Conservation (phyloP, 192 early-diverging fungal species). For the Backusella tuberculispora region DNA sequence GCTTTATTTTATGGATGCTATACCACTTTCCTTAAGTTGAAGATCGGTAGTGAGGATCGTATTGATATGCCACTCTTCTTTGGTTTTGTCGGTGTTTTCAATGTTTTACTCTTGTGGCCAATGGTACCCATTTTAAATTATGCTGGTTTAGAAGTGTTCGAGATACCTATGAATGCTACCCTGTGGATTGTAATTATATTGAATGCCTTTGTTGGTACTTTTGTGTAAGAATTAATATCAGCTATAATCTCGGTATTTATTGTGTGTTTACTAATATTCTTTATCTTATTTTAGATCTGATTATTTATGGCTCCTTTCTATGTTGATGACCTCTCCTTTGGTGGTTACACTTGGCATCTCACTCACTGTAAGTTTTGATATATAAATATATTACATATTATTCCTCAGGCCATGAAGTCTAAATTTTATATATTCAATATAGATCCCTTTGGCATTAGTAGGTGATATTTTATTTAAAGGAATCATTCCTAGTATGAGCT, state of each 20-base stretch:
- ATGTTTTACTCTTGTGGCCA: conserved; percentile 71
- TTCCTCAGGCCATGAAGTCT: not conserved
- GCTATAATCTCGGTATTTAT: not conserved
- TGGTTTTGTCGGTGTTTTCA: conserved; percentile 77
- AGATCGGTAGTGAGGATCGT: conserved; percentile 67
- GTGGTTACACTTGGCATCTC: conserved; percentile 79
- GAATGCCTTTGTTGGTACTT: conserved; percentile 79
- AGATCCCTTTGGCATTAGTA: conserved; percentile 65
- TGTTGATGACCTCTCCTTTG: conserved; percentile 83
- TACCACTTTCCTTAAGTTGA: conserved; percentile 72
- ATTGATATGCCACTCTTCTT: conserved; percentile 78
- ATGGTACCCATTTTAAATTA: conserved; percentile 62
- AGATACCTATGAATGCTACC: conserved; percentile 54
- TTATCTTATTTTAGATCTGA: conserved; percentile 58
- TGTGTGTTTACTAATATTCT: not conserved
- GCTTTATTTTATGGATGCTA: conserved; percentile 83
- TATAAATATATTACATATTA: not conserved
- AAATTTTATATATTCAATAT: not conserved
- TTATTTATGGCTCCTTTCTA: conserved; percentile 75
- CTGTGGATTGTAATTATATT: conserved; percentile 67
- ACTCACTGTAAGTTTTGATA: conserved; percentile 61
- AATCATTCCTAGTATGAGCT: conserved; percentile 48
- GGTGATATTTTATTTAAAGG: conserved; percentile 75
- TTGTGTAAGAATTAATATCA: conserved; percentile 52
- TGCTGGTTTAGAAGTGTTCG: conserved; percentile 65